Evolutionary conservation across 139 green algal genomes (phyloP), one percentile per base, ranked within the genome.

Genomic region (Chlamydomonas eustigma): DNA sequence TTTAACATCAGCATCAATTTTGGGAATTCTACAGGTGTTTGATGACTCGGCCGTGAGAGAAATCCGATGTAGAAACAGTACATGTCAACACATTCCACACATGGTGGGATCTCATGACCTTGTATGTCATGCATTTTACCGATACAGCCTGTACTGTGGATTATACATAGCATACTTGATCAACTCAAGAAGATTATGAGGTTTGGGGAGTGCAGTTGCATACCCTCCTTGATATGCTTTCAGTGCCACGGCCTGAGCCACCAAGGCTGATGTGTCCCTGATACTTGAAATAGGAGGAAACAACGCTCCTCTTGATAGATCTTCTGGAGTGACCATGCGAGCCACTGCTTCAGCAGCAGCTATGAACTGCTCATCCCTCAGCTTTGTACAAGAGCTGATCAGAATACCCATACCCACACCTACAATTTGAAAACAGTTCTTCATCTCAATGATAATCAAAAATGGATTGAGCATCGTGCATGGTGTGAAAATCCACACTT

Each of bases 301-400:
- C 4, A 93, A 73, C 22, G 75, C 75, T 0, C 92, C 92, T 4
- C 4, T 35, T 0, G 75, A 73, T 18, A 84, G 50, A 36, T 94
- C 90, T 35, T 77, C 31, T 35, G 24, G 22, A 3, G 78, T 76
- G 31, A 94, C 90, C 65, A 91, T 71, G 25, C 85, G 78, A 0
- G 91, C 85, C n/a, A 97, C 84, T 12, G 90, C 86, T 76, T 94
- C 85, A 0, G 88, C 91, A 4, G 91, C 90, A 0, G 90, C 86
- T 36, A 96, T 85, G 74, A 94, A 89, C 83, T 94, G 92, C 66
- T 97, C 93, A 58, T 96, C 90, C 1, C 89, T 74, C 38, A 97
- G 83, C 44, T 89, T 88, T 25, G 86, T 95, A 76, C 81, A 85
- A 39, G 87, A 75, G 0, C 50, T 66, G 30, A 85, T 81, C 25